Evolutionary conservation across 441 rosid species (phyloP).

Genomic region (Arabidopsis lyrata): DNA sequence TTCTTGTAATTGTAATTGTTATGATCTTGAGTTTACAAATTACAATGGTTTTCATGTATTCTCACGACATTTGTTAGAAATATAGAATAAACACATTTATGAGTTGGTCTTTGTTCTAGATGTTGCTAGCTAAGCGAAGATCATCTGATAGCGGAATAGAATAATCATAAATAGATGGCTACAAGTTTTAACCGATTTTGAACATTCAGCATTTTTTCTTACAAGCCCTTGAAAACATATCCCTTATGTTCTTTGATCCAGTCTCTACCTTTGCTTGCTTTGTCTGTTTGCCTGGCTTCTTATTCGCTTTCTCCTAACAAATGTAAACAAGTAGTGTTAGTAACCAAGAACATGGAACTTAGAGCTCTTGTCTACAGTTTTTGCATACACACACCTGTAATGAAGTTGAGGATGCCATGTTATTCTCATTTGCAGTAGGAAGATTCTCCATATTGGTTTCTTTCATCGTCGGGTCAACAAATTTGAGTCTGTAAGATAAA

Average conservation of each 20-base stretch:
- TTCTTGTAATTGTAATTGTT: background rate
- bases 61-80: background rate
- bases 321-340: conserved; percentile 13
- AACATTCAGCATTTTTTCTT: conserved; percentile 50
- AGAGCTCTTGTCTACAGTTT: background rate
- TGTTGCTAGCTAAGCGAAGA: conserved; percentile 19
- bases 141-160: background rate
- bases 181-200: background rate
- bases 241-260: conserved; percentile 79
- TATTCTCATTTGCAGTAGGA: conserved; percentile 45
- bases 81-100: background rate
- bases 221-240: conserved; percentile 85
- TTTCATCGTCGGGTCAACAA: conserved; percentile 49
- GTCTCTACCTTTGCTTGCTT: conserved; percentile 80
- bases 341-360: conserved; percentile 3
- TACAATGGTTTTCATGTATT: conserved; percentile 19
- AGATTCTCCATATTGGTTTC: conserved; percentile 45
- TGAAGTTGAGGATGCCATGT: conserved; percentile 45
- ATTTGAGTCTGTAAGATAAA: conserved; percentile 59
- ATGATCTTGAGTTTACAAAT: background rate
- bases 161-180: background rate
- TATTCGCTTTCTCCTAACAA: conserved; percentile 54
- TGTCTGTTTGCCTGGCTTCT: conserved; percentile 54
- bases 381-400: conserved; percentile 51
- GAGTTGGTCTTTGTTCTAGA: conserved; percentile 17